Conservation (phyloP, 306 rosid genomes). For the Quercus parvula region DNA sequence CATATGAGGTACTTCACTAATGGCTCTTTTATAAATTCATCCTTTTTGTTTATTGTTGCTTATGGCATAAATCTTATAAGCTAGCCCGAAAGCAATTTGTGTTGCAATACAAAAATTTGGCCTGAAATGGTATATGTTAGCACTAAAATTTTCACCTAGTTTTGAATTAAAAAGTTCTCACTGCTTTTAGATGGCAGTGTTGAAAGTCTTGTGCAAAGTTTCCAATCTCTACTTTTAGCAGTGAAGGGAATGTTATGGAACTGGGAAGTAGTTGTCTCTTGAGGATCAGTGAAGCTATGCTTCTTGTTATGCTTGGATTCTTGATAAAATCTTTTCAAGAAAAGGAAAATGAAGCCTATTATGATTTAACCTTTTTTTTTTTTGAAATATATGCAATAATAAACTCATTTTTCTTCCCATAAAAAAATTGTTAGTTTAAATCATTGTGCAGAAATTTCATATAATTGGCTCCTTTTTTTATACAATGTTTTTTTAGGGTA, state of each 20-base stretch:
- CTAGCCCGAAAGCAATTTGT: not conserved
- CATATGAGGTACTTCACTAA: constrained; percentile 62
- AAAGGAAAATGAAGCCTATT: not conserved
- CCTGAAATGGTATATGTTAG: not conserved
- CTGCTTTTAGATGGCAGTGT: not conserved
- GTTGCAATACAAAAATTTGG: not conserved
- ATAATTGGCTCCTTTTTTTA: not conserved
- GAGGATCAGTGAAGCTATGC: not conserved
- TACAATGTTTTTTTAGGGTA: not conserved
- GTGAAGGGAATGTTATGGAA: not conserved
- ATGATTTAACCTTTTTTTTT: not conserved
- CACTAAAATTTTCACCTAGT: not conserved
- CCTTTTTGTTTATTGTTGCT: not conserved
- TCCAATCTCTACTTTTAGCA: not conserved
- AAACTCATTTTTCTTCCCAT: too few species aligned
- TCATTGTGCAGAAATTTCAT: not conserved
- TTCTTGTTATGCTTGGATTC: not conserved
- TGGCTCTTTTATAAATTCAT: not conserved
- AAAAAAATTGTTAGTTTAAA: not conserved
- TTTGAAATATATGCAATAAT: not conserved
- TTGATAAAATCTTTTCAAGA: not conserved
- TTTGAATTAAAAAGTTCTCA: not conserved
- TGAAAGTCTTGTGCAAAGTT: not conserved
- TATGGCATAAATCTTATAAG: not conserved
- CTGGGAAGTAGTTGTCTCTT: not conserved